Percentiles rank a stretch among this genome's conserved stretches.
Conservation (phyloP, 225 moss, liverwort and hornwort species). For the Marchantia paleacea region DNA sequence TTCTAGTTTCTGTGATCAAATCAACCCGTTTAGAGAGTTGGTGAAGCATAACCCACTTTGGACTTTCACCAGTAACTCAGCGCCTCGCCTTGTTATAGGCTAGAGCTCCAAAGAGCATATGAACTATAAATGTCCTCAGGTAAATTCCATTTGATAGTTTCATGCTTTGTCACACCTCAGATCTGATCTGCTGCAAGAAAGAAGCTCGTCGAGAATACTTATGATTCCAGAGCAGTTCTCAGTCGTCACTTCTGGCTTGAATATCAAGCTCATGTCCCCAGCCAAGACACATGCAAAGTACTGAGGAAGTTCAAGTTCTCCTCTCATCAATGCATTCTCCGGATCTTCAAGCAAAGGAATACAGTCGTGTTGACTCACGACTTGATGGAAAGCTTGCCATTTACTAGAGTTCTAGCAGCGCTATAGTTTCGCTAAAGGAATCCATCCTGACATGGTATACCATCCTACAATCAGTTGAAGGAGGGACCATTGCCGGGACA, state of each 20-base stretch:
- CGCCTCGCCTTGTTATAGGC: too few species aligned
- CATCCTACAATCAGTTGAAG: neutral
- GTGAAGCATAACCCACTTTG: too few species aligned
- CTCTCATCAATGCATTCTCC: neutral
- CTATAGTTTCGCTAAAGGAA: neutral
- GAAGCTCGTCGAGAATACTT: neutral
- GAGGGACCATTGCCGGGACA: neutral
- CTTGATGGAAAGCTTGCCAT: neutral
- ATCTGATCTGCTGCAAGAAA: neutral
- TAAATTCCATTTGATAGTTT: neutral
- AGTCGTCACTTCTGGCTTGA: neutral
- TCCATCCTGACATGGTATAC: neutral
- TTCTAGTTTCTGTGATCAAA: too few species aligned
- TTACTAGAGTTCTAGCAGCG: neutral
- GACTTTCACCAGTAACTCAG: too few species aligned
- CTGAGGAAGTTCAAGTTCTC: neutral
- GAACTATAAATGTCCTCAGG: too few species aligned
- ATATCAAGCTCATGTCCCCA: neutral
- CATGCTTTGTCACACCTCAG: neutral
- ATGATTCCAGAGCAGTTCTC: neutral
- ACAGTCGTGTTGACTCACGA: neutral
- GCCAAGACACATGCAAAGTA: neutral
- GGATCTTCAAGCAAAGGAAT: neutral
- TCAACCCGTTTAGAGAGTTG: too few species aligned
- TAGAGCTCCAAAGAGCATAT: too few species aligned